Evolutionary conservation across 73 alveolate species (phyloP).

Genomic region (Effrenium voratum): DNA sequence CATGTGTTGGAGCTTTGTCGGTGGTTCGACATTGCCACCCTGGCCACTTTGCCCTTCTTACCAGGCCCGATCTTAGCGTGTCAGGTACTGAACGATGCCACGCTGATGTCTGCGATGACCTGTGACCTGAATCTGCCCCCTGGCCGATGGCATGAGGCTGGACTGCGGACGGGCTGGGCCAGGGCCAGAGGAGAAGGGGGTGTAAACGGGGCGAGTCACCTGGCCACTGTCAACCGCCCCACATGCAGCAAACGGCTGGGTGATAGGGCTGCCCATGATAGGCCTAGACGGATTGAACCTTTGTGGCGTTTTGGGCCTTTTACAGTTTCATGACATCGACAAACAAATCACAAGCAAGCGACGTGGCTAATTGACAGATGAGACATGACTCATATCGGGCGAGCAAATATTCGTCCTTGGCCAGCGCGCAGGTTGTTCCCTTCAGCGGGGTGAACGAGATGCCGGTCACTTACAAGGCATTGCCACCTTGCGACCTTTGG

Average conservation of each 20-base stretch:
- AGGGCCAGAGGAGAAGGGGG: background rate
- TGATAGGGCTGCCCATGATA: too few species aligned
- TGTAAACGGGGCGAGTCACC: too few species aligned
- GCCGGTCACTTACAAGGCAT: conserved; percentile 84
- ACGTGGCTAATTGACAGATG: too few species aligned
- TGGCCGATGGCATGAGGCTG: conserved; percentile 89
- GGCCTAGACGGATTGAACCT: too few species aligned
- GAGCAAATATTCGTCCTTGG: too few species aligned
- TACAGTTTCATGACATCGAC: too few species aligned
- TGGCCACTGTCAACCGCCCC: too few species aligned
- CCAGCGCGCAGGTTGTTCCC: conserved; percentile 42
- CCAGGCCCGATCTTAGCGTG: background rate
- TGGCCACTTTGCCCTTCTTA: background rate
- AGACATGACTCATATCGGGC: too few species aligned
- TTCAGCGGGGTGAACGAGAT: conserved; percentile 83
- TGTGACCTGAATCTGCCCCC: conserved; percentile 56
- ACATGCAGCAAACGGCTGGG: too few species aligned
- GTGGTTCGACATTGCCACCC: background rate
- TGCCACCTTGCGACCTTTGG: background rate
- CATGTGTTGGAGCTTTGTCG: background rate
- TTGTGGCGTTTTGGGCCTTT: too few species aligned
- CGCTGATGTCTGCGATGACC: conserved; percentile 82
- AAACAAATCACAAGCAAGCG: too few species aligned
- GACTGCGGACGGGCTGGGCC: background rate
- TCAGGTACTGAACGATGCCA: conserved; percentile 59